Percentiles rank a stretch among this genome's conserved stretches.
phyloP scores from a whole-genome alignment of 768 basidiomycete genomes.

The Mycena maculata region DNA sequence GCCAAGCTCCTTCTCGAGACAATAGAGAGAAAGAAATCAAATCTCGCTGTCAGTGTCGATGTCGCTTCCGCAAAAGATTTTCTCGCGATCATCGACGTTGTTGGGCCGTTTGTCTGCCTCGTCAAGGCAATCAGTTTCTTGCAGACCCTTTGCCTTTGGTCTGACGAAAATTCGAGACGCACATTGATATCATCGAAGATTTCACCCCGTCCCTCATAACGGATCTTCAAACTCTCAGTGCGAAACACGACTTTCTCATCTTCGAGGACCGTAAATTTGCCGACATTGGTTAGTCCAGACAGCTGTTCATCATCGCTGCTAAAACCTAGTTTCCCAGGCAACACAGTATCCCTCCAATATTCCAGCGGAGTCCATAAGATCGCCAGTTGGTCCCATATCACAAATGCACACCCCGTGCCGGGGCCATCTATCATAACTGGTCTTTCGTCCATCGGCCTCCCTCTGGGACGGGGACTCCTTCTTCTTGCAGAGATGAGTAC shows the following conservation, averaged over 20 bases:
- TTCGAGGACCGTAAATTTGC: conserved; percentile 99
- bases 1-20: conserved; percentile 82
- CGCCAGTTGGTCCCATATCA: conserved; percentile 95
- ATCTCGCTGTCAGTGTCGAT: conserved; percentile 96
- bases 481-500: conserved; percentile 98
- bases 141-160: conserved; percentile 40
- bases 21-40: conserved; percentile 88
- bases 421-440: conserved; percentile 97
- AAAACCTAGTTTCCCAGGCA: conserved; percentile 66
- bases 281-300: conserved; percentile 81
- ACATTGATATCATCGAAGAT: conserved; percentile 95
- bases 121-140: conserved; percentile 78
- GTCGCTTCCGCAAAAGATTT: conserved; percentile 85
- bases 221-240: conserved; percentile 74
- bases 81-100: conserved; percentile 85
- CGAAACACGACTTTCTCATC: conserved; percentile 91
- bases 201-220: conserved; percentile 81
- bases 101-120: conserved; percentile 91
- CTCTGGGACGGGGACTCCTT: conserved; percentile 86
- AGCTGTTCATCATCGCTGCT: conserved; percentile 8
- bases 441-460: conserved; percentile 85
- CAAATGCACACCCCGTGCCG: conserved; percentile 95
- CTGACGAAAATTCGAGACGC: conserved; percentile 72
- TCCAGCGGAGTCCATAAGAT: conserved; percentile 93
- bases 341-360: conserved; percentile 96